A percentile compares a stretch with the other conserved stretches of the same genome.
These are phyloP conservation scores for Phalaenopsis equestris DNA, from an alignment of 106 monocot genomes.

Conservation along the genomic window DNA sequence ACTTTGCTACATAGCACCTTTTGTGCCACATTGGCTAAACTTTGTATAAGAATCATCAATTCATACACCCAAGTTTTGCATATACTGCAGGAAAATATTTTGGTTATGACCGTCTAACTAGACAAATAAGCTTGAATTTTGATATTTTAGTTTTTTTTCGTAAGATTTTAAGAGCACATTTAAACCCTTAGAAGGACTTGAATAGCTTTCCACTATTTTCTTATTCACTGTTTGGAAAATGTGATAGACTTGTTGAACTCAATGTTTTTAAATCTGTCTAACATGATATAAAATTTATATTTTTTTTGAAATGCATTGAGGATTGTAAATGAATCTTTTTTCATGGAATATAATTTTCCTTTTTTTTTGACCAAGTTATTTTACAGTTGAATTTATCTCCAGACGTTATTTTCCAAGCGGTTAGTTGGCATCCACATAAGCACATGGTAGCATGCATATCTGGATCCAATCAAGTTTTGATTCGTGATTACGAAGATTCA, in stretches of 20 bases:
- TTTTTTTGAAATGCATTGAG: background rate
- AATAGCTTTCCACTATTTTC: background rate
- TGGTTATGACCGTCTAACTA: background rate
- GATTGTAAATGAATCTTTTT: background rate
- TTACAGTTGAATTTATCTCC: constrained; percentile 38
- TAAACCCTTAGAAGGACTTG: background rate
- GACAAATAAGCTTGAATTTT: background rate
- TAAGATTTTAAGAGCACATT: background rate
- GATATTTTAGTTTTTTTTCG: background rate
- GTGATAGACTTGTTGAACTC: background rate
- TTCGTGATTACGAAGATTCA: constrained; percentile 77
- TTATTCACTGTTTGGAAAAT: background rate
- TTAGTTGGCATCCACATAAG: constrained; percentile 79
- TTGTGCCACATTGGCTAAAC: no score
- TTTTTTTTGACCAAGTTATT: constrained; percentile 12
- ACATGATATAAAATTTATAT: background rate
- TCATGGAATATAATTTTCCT: background rate
- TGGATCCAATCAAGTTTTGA: constrained; percentile 69
- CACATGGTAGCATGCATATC: constrained; percentile 89
- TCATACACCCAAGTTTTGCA: background rate
- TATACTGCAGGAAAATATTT: background rate
- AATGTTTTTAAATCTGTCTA: background rate
- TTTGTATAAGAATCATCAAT: background rate
- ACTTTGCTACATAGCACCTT: no score
- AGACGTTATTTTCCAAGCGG: constrained; percentile 49